phyloP scores from a whole-genome alignment of 2,329 filamentous ascomycete species.

The Harringtonia aguacate region DNA sequence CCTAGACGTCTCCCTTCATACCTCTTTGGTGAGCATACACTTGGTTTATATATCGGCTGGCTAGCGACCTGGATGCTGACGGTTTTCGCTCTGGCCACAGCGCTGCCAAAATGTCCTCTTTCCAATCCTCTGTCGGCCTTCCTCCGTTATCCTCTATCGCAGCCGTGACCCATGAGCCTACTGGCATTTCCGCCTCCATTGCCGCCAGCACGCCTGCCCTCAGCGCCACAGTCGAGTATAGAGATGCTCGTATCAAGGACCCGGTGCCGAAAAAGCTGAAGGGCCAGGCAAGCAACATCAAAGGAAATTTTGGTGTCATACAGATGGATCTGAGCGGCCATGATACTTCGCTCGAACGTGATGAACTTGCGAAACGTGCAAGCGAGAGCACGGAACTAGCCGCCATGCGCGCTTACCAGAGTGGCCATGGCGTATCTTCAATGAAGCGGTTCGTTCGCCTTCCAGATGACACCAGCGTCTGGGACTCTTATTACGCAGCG shows the following conservation, averaged over 20 bases:
- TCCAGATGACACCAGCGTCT: conserved; percentile 14
- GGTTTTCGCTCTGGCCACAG: background rate
- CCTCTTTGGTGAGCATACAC: too few relatives aligned
- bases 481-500: conserved; percentile 6
- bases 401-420: conserved; percentile 43
- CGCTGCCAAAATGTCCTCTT: conserved; percentile 6
- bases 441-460: conserved; percentile 27
- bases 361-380: conserved; percentile 46
- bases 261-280: conserved; percentile 53
- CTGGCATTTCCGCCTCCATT: background rate
- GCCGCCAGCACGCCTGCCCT: background rate
- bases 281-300: conserved; percentile 42
- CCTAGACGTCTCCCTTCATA: too few relatives aligned
- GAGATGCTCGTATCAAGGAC: conserved; percentile 42
- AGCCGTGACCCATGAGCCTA: conserved; percentile 2
- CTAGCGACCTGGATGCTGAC: background rate
- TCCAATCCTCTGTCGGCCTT: conserved; percentile 6
- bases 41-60: background rate
- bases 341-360: conserved; percentile 32
- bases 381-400: conserved; percentile 51
- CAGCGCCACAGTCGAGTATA: conserved; percentile 6
- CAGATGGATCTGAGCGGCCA: conserved; percentile 42
- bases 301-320: conserved; percentile 54
- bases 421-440: conserved; percentile 40
- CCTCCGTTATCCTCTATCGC: conserved; percentile 11